phyloP scores from a whole-genome alignment of 2,329 filamentous ascomycete genomes.

The Knufia petricola region DNA sequence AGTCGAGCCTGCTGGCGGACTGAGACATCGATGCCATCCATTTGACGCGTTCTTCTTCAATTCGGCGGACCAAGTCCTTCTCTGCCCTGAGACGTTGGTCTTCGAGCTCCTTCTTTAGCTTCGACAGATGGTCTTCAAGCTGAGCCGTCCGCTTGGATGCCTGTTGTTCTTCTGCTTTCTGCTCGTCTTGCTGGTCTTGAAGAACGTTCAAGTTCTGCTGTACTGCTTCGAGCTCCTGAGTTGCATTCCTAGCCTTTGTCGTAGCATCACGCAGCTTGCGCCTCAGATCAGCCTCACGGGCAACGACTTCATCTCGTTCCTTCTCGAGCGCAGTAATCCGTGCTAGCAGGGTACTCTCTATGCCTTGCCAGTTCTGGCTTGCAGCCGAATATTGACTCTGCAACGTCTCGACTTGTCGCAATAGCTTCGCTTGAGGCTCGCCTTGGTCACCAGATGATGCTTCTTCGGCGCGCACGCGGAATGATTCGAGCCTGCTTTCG shows the following conservation, averaged over 20 bases:
- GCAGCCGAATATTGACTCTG: slow-evolving; percentile 93
- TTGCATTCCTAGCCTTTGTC: slow-evolving; percentile 55
- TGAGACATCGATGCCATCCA: slow-evolving; percentile 40
- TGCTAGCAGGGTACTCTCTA: slow-evolving; percentile 75
- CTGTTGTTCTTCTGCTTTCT: slow-evolving; percentile 49
- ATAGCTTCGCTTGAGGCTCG: slow-evolving; percentile 76
- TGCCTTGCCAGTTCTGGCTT: slow-evolving; percentile 94
- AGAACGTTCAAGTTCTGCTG: slow-evolving; percentile 33
- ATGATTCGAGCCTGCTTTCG: slow-evolving; percentile 81
- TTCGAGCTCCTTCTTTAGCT: slow-evolving; percentile 47
- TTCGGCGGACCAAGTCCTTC: slow-evolving; percentile 44
- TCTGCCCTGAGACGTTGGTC: slow-evolving; percentile 52
- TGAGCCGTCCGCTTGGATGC: slow-evolving; percentile 33
- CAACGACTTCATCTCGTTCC: slow-evolving; percentile 76
- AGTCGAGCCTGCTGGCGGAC: slow-evolving; percentile 30
- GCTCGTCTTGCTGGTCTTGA: slow-evolving; percentile 50
- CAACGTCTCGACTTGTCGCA: slow-evolving; percentile 88
- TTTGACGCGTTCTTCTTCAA: slow-evolving; percentile 57
- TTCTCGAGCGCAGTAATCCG: slow-evolving; percentile 72
- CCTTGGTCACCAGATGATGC: slow-evolving; percentile 71
- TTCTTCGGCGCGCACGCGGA: slow-evolving; percentile 79
- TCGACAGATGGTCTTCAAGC: slow-evolving; percentile 53
- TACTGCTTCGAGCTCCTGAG: slow-evolving; percentile 72
- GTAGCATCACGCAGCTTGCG: slow-evolving; percentile 83
- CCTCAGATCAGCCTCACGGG: slow-evolving; percentile 75